These are phyloP conservation scores for Taxawa tesnikishii DNA, from an alignment of 2,329 filamentous ascomycete species.

Conservation along the genomic window DNA sequence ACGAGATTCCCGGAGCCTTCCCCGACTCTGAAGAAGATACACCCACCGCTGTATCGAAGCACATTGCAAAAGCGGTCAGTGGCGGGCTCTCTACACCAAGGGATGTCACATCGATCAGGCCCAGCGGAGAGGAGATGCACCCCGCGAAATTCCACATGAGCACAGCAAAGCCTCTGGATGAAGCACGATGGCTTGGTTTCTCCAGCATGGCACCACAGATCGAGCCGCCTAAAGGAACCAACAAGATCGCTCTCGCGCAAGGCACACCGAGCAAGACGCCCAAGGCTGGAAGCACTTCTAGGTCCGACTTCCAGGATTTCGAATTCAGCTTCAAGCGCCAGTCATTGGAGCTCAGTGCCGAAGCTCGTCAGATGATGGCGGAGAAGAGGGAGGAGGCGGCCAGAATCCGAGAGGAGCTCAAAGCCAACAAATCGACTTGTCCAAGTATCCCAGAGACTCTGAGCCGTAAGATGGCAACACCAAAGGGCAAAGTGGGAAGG, in stretches of 20 bases:
- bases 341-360: constrained; percentile 46
- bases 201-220: constrained; percentile 54
- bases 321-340: constrained; percentile 50
- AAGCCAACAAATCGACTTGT: no score
- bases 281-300: constrained; percentile 13
- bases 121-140: constrained; percentile 75
- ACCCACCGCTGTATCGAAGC: constrained; percentile 10
- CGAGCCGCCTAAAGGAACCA: constrained; percentile 29
- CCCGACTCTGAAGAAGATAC: constrained; percentile 14
- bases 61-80: constrained; percentile 6
- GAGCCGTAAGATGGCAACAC: constrained; percentile 62
- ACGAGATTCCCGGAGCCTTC: constrained; percentile 26
- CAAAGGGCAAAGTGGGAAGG: constrained; percentile 64
- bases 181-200: constrained; percentile 73
- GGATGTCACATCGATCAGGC: constrained; percentile 54
- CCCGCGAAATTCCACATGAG: constrained; percentile 67
- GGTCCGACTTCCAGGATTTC: constrained; percentile 42
- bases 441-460: constrained; percentile 27
- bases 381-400: constrained; percentile 61
- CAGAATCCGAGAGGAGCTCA: constrained; percentile 46
- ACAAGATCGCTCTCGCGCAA: constrained; percentile 33
- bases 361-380: constrained; percentile 47
- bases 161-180: constrained; percentile 65
- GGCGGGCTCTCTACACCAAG: constrained; percentile 43
- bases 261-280: constrained; percentile 50